Evolutionary conservation across 2,329 filamentous ascomycete species (phyloP).

Genomic region (Calonectria hawksworthii): DNA sequence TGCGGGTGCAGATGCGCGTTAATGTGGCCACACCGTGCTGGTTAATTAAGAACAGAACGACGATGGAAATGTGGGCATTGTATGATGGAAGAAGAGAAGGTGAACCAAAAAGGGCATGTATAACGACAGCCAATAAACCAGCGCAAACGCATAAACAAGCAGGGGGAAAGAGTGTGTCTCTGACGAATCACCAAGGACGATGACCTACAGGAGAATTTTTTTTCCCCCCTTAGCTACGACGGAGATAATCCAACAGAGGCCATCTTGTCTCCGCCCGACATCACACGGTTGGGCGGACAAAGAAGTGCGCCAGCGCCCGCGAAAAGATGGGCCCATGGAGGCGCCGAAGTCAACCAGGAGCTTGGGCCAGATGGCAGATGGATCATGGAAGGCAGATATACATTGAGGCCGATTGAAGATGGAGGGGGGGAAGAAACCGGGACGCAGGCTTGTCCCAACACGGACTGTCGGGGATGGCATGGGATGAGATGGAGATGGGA

Average conservation of each 20-base stretch:
- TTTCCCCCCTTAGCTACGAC: constrained; percentile 22
- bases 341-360: constrained; percentile 26
- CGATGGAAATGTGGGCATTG: constrained; percentile 3
- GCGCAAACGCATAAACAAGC: neutral
- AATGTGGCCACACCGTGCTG: constrained; percentile 6
- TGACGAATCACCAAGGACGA: neutral
- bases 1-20: neutral
- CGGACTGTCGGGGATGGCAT: constrained; percentile 13
- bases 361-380: constrained; percentile 3
- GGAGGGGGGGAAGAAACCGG: constrained; percentile 36
- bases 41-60: neutral
- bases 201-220: neutral
- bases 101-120: neutral
- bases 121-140: neutral
- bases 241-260: constrained; percentile 30
- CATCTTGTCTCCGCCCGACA: neutral
- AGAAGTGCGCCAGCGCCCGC: constrained; percentile 38
- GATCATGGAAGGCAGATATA: constrained; percentile 13
- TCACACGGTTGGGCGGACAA: constrained; percentile 19
- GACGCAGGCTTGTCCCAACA: constrained; percentile 16
- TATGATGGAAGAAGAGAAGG: neutral
- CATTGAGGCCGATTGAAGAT: neutral
- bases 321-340: constrained; percentile 44
- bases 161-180: neutral
- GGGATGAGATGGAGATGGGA: constrained; percentile 21